phyloP scores from a whole-genome alignment of 345 rosid species.

The Citrus unshiu region DNA sequence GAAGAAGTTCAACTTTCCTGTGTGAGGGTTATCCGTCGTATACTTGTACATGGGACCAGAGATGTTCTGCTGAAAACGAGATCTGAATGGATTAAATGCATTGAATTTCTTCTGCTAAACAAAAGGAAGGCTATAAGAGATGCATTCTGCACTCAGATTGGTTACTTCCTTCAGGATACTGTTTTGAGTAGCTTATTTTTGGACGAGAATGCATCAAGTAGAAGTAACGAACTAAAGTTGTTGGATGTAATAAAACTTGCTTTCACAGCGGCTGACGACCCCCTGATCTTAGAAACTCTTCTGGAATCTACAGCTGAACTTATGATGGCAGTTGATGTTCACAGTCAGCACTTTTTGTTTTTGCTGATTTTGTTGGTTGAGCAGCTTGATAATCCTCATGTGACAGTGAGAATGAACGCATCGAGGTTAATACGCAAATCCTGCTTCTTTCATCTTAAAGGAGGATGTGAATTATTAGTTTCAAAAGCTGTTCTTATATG shows the following conservation, averaged over 20 bases:
- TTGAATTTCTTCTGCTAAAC: conserved; percentile 60
- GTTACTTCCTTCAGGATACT: conserved; percentile 50
- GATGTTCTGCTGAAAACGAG: conserved; percentile 48
- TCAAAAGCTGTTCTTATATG: conserved; percentile 54
- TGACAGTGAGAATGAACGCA: conserved; percentile 62
- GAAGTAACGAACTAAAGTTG: conserved; percentile 44
- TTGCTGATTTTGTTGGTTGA: conserved; percentile 74
- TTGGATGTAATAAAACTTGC: conserved; percentile 57
- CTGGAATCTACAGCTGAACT: conserved; percentile 71
- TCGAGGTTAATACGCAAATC: conserved; percentile 71
- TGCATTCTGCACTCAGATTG: conserved; percentile 76
- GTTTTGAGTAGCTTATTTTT: conserved; percentile 52
- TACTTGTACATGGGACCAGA: conserved; percentile 57
- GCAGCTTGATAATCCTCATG: conserved; percentile 75
- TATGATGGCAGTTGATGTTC: conserved; percentile 66
- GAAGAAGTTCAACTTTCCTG: conserved; percentile 90
- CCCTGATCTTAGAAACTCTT: conserved; percentile 67
- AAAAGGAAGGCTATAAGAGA: conserved; percentile 72
- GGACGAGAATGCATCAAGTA: conserved; percentile 35
- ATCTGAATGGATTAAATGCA: conserved; percentile 66
- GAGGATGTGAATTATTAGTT: conserved; percentile 63
- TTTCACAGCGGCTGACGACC: conserved; percentile 56
- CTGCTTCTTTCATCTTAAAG: conserved; percentile 71
- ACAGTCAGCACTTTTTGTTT: conserved; percentile 59
- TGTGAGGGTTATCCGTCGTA: conserved; percentile 55